Evolutionary conservation across 805 yeast species (phyloP), one percentile per base, ranked within the genome.

Genomic region (Tanozyma kutaoensis): DNA sequence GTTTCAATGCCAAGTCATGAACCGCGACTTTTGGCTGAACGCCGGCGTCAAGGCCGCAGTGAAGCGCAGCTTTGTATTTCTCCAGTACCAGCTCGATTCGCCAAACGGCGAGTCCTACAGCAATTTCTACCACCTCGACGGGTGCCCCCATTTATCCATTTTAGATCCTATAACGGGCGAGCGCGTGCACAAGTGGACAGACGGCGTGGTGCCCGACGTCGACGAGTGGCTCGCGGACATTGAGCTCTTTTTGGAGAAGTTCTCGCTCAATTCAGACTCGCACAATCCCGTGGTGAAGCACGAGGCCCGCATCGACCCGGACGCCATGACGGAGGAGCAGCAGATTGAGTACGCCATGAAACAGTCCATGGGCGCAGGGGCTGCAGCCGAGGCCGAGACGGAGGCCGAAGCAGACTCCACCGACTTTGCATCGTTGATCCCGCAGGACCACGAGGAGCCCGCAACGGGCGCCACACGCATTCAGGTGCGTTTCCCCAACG

Each of bases 151-250:
- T 47, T 74, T 91, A 23, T 80, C 95, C 1, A 80, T 91, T 22
- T 48, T 91, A 26, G 99, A 91, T 44, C 96, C 98, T 2, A 72
- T 86, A 47, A 91, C 98, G 0, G 97, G 97, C 14, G 99, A 91
- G 51, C 64, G 93, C 33, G 67, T 84, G 30, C 66, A 68, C 38
- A 62, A 62, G 28, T 91, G 96, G 95, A 55, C 62, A n/a, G 65
- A 59, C 24, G 69, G 68, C 1, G 53, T 51, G 17, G 75, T 72
- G 1, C 93, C 93, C 0, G 54, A 55, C 12, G 58, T 66, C 1
- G 62, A 64, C 4, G 58, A 52, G 12, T 86, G 86, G 72, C 48
- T 76, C 7, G 63, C 66, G 22, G 82, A 80, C 27, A 70, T 81
- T 4, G 66, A 72, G 22, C 76, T 72, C 22, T 91, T 91, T 48